Evolutionary conservation across 306 rosid species (phyloP).

Genomic region (Crotalaria pallida): DNA sequence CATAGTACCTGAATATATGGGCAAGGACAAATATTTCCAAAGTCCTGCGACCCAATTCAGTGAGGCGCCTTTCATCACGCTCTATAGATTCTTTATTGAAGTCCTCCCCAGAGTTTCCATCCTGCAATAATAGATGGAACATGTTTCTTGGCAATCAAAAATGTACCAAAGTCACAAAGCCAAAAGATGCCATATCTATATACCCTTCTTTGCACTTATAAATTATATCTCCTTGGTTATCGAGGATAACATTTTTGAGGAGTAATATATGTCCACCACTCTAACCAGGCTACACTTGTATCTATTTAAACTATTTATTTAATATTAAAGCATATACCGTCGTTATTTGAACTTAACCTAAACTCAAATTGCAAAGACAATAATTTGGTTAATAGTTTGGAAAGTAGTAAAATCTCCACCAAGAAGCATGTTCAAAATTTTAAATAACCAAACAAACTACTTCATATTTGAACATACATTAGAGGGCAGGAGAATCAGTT

Average conservation of each 20-base stretch:
- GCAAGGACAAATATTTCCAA: conserved; percentile 98
- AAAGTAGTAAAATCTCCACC: neutral
- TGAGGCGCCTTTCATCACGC: conserved; percentile 94
- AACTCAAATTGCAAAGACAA: neutral
- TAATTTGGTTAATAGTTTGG: neutral
- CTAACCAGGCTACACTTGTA: conserved; percentile 13
- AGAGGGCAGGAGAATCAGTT: neutral
- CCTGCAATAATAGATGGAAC: conserved; percentile 41
- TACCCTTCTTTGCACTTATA: neutral
- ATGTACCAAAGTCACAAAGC: conserved; percentile 9
- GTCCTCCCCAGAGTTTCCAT: conserved; percentile 93
- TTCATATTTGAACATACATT: neutral
- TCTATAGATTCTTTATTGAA: conserved; percentile 90
- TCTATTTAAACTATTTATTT: neutral
- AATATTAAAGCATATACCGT: neutral
- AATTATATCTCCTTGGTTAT: neutral
- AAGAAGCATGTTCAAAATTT: conserved; percentile 10
- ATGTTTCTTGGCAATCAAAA: conserved; percentile 14
- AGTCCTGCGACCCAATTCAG: conserved; percentile 96
- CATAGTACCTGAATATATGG: conserved; percentile 74
- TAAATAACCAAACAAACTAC: neutral
- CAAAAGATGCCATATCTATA: neutral
- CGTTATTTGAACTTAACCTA: neutral
- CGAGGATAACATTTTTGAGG: conserved; percentile 5
- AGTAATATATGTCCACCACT: neutral